Percentiles rank a stretch among this genome's conserved stretches.
Evolutionary conservation across 345 rosid species (phyloP).

Genomic region (Adansonia digitata): DNA sequence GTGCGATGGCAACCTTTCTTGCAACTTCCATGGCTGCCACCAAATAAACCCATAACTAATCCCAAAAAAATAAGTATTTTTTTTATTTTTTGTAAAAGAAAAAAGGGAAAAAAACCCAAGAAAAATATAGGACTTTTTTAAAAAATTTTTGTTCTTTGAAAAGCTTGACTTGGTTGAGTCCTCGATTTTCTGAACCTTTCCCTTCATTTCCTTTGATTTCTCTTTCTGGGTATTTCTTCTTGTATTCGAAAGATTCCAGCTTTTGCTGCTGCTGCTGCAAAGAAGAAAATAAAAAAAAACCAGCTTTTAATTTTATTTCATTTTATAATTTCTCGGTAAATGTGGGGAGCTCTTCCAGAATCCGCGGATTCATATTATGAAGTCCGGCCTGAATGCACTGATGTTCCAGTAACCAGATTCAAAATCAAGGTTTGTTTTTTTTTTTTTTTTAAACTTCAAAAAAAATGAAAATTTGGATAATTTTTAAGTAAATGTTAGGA

Average conservation of each 20-base stretch:
- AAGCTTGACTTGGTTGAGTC: neutral
- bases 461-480: neutral
- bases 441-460: neutral
- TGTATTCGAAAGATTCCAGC: neutral
- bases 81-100: neutral
- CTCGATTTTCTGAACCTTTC: neutral
- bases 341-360: conserved; percentile 72
- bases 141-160: neutral
- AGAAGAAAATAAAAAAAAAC: neutral
- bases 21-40: neutral
- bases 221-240: neutral
- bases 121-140: neutral
- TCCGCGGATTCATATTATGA: conserved; percentile 87
- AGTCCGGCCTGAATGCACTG: conserved; percentile 91
- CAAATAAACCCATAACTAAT: neutral
- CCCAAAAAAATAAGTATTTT: neutral
- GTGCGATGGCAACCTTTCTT: neutral
- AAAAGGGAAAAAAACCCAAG: neutral
- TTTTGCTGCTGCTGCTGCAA: conserved; percentile 6
- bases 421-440: conserved; percentile 72
- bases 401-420: conserved; percentile 87
- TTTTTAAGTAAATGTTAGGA: neutral
- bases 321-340: conserved; percentile 30
- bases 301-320: conserved; percentile 3
- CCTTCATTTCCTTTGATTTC: neutral